Evolutionary conservation across 2,329 filamentous ascomycete genomes (phyloP).

Genomic region (Pseudogymnoascus pannorum): DNA sequence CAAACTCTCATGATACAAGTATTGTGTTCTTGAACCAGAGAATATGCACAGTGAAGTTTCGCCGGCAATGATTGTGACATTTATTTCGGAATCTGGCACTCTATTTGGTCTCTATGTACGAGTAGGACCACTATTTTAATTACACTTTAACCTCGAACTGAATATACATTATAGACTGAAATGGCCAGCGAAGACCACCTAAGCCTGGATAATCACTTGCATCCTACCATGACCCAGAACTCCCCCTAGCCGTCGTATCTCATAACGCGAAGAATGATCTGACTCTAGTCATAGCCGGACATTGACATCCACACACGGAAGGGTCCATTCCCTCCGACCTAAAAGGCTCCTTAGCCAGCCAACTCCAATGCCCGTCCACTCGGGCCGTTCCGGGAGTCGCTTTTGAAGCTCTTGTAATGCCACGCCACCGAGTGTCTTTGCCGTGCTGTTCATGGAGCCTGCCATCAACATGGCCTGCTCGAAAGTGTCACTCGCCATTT

Average conservation of each 20-base stretch:
- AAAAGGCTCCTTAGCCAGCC: constrained; percentile 81
- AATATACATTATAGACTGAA: constrained; percentile 1
- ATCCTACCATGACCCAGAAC: neutral
- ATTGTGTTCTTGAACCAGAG: neutral
- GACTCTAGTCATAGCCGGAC: constrained; percentile 53
- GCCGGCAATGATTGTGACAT: neutral
- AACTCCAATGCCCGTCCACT: constrained; percentile 70
- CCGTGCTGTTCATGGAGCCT: constrained; percentile 58
- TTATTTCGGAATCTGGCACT: neutral
- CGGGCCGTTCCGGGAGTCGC: constrained; percentile 44
- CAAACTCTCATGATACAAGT: neutral
- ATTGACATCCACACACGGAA: constrained; percentile 86
- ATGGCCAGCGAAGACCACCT: neutral
- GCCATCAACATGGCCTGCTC: constrained; percentile 30
- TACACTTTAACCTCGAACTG: neutral
- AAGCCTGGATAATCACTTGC: neutral
- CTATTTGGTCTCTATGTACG: neutral
- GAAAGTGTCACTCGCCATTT: constrained; percentile 23
- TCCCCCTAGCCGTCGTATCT: constrained; percentile 6
- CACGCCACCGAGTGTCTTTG: constrained; percentile 57
- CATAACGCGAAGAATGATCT: neutral
- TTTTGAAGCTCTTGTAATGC: constrained; percentile 54
- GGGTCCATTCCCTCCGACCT: constrained; percentile 77
- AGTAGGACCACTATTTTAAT: neutral
- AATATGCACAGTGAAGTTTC: neutral